Evolutionary conservation across 768 basidiomycete species (phyloP).

Genomic region (Saitozyma podzolica): DNA sequence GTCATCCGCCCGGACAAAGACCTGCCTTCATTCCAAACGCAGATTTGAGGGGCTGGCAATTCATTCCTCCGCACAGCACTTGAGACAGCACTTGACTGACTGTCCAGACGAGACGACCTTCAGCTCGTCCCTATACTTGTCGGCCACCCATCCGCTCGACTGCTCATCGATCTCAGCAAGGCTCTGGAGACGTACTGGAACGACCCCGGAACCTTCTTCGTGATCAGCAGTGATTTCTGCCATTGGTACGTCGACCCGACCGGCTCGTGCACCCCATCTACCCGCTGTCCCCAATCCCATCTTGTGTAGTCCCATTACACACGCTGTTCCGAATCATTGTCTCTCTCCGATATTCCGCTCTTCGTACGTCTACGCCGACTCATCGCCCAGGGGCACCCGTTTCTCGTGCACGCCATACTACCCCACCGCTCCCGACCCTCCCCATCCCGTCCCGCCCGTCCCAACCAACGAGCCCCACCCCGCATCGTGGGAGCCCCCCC

Average conservation of each 20-base stretch:
- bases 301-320: too few species aligned
- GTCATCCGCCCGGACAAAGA: not conserved
- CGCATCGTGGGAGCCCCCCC: slow-evolving; percentile 18
- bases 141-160: slow-evolving; percentile 62
- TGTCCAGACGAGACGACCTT: slow-evolving; percentile 60
- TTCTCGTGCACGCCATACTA: slow-evolving; percentile 50
- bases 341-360: not conserved
- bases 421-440: slow-evolving; percentile 34
- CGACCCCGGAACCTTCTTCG: slow-evolving; percentile 75
- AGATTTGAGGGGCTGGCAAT: too few species aligned
- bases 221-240: slow-evolving; percentile 95
- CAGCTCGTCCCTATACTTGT: slow-evolving; percentile 86
- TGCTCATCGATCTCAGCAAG: slow-evolving; percentile 60
- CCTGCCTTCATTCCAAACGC: too few species aligned
- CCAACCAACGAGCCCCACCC: slow-evolving; percentile 13
- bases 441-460: slow-evolving; percentile 44
- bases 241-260: slow-evolving; percentile 71
- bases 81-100: not conserved
- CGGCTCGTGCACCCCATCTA: too few species aligned
- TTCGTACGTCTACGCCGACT: slow-evolving; percentile 5
- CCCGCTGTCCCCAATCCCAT: too few species aligned
- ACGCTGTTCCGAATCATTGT: too few species aligned
- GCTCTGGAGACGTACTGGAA: slow-evolving; percentile 79
- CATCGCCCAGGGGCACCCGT: slow-evolving; percentile 42
- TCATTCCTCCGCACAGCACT: not conserved